These are phyloP conservation scores for Prototheca stagnorum DNA, from an alignment of 163 green algal genomes.

Conservation along the genomic window DNA sequence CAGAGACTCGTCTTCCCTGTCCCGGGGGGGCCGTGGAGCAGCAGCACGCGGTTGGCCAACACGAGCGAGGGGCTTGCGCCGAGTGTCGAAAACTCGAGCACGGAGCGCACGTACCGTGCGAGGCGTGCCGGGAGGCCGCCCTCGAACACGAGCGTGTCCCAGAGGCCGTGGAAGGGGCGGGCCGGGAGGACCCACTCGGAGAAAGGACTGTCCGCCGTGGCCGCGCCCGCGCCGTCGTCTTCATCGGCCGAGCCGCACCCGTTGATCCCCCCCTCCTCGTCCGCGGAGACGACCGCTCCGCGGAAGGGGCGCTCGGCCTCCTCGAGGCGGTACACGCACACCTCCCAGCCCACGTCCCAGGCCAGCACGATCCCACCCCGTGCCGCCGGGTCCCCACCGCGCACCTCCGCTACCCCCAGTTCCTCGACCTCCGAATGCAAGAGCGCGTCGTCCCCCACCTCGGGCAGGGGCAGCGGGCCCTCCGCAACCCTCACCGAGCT, in stretches of 20 bases:
- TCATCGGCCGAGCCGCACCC: too few species aligned
- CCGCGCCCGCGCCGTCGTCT: too few species aligned
- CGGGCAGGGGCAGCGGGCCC: slow-evolving; percentile 4
- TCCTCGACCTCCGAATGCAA: too few species aligned
- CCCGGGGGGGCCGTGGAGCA: slow-evolving; percentile 80
- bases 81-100: slow-evolving; percentile 65
- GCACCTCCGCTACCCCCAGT: too few species aligned
- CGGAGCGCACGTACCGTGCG: slow-evolving; percentile 50
- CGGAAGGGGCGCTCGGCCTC: too few species aligned
- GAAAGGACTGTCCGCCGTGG: too few species aligned
- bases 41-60: slow-evolving; percentile 49
- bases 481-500: slow-evolving; percentile 9
- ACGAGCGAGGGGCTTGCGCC: slow-evolving; percentile 64
- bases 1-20: slow-evolving; percentile 87
- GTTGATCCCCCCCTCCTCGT: too few species aligned
- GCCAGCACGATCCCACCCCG: slow-evolving; percentile 4
- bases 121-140: slow-evolving; percentile 59
- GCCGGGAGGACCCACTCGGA: too few species aligned
- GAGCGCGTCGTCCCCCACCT: too few species aligned
- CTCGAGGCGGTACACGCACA: too few species aligned
- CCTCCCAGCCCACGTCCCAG: slow-evolving; percentile 13
- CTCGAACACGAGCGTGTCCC: slow-evolving; percentile 67
- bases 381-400: too few species aligned
- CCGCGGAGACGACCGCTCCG: too few species aligned
- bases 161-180: slow-evolving; percentile 37